Evolutionary conservation across 1,284 basidiomycete genomes (phyloP), one percentile per base, ranked within the genome.

Genomic region (Hortiboletus rubellus): DNA sequence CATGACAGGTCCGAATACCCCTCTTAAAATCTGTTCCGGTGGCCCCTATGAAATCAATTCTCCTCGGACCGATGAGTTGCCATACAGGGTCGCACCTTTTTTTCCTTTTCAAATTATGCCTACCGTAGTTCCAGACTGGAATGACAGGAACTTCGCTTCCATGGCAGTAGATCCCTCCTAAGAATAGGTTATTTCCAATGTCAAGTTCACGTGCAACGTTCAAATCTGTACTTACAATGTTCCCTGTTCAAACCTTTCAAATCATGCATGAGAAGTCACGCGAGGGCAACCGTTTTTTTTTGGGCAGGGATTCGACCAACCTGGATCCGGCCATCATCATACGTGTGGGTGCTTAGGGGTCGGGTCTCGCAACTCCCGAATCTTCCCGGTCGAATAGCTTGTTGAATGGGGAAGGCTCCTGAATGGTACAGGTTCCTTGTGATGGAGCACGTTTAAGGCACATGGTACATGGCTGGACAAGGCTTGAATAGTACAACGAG

Each of bases 131-230:
- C 22, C 48, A 31, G 22, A 51, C 34, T 43, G 49, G 50, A 30
- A 33, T 53, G 52, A 49, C 49, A 65, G 41, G 27, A 27, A 27
- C 27, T 24, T 47, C 38, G 46, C 42, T 5, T 50, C 50, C 52
- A 60, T 58, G 54, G 31, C 52, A 54, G 61, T 52, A 59, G 60
- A 66, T 66, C 55, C 24, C 44, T 46, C 44, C 60, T 57, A 51
- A 53, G 53, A 66, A 65, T 58, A 55, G 60, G 17, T 7, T 47
- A 69, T 65, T 67, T 66, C 60, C 66, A 66, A 65, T 52, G 54
- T 47, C 46, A 22, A 5, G 41, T 60, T 60, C 63, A 66, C 52
- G 52, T 66, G 64, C 42, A 24, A 51, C 40, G 22, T 53, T 51
- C 46, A 55, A 22, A 22, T 22, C 3, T 64, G 40, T 66, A 48